A percentile compares a stretch with the other conserved stretches of the same genome.
Conservation (phyloP, 2,329 filamentous ascomycete species). For the Pseudofabraea citricarpa region DNA sequence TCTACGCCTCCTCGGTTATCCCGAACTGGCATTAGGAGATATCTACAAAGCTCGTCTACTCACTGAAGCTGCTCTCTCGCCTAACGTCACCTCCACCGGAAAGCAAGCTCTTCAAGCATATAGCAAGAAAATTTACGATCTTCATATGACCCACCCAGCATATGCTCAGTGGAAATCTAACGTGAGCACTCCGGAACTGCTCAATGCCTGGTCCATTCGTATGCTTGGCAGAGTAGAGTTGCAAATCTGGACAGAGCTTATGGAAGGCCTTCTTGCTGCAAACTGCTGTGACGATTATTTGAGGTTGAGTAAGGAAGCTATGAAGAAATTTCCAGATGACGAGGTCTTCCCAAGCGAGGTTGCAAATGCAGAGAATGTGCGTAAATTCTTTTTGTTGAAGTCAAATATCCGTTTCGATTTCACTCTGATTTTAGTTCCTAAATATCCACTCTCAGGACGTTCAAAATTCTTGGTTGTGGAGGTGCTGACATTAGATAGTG, state of each 20-base stretch:
- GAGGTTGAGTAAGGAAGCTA: constrained; percentile 17
- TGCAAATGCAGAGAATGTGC: constrained; percentile 17
- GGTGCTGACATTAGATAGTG: too few species aligned
- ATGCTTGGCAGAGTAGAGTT: constrained; percentile 21
- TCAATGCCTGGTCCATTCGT: constrained; percentile 11
- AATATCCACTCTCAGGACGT: too few species aligned
- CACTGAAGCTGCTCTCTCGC: constrained; percentile 18
- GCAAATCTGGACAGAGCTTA: constrained; percentile 22
- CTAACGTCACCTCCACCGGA: constrained; percentile 14
- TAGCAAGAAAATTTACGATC: constrained; percentile 17
- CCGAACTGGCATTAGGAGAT: constrained; percentile 27
- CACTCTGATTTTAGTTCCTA: too few species aligned
- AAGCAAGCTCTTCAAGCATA: constrained; percentile 23
- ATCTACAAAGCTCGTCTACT: constrained; percentile 27
- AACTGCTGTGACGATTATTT: constrained; percentile 21
- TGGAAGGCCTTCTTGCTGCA: constrained; percentile 23
- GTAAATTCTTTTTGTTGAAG: too few species aligned
- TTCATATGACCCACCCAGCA: constrained; percentile 19
- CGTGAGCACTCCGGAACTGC: constrained; percentile 17
- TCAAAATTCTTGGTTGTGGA: too few species aligned
- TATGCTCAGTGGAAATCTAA: constrained; percentile 15
- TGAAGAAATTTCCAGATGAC: constrained; percentile 21
- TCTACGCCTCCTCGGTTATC: constrained; percentile 23
- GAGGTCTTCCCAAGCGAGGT: constrained; percentile 20
- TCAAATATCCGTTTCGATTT: too few species aligned